These are phyloP conservation scores for Trichoderma afroharzianum DNA, from an alignment of 2,329 filamentous ascomycete species.

Conservation along the genomic window DNA sequence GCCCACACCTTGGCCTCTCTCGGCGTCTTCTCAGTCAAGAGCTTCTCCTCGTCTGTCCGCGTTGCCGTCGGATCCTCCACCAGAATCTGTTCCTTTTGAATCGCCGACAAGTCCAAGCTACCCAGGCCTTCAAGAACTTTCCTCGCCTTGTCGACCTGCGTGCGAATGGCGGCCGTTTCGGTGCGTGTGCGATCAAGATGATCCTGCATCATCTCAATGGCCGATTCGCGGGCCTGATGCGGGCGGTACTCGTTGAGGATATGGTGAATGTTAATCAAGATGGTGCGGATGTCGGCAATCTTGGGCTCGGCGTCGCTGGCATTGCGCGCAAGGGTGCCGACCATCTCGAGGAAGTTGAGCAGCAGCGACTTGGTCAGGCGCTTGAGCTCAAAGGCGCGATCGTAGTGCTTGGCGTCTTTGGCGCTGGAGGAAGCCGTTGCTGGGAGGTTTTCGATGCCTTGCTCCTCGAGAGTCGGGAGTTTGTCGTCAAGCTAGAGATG, in stretches of 20 bases:
- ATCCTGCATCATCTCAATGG: slow-evolving; percentile 84
- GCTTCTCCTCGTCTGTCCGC: slow-evolving; percentile 15
- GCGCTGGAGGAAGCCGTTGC: slow-evolving; percentile 38
- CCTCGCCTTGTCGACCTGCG: slow-evolving; percentile 68
- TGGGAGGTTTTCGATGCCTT: slow-evolving; percentile 65
- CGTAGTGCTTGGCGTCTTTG: slow-evolving; percentile 53
- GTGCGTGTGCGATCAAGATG: slow-evolving; percentile 68
- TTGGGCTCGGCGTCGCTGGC: slow-evolving; percentile 60
- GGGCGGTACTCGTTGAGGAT: slow-evolving; percentile 92
- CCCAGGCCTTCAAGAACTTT: slow-evolving; percentile 67
- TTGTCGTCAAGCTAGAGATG: slow-evolving; percentile 52
- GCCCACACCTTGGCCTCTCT: slow-evolving; percentile 40
- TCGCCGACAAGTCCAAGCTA: slow-evolving; percentile 40
- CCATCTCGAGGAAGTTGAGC: slow-evolving; percentile 82
- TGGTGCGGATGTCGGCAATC: slow-evolving; percentile 70
- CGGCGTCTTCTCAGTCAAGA: slow-evolving; percentile 21
- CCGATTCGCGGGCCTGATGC: slow-evolving; percentile 83
- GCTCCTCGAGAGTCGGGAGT: slow-evolving; percentile 64
- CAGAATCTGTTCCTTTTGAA: not conserved
- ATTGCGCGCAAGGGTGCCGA: slow-evolving; percentile 45
- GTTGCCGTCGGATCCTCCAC: not conserved
- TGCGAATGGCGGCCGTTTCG: slow-evolving; percentile 68
- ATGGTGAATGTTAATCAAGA: slow-evolving; percentile 90
- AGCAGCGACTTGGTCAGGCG: slow-evolving; percentile 79
- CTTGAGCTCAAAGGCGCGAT: slow-evolving; percentile 67